Conservation (phyloP, 176 grass and related monocot genomes). For the Alopecurus myosuroides region DNA sequence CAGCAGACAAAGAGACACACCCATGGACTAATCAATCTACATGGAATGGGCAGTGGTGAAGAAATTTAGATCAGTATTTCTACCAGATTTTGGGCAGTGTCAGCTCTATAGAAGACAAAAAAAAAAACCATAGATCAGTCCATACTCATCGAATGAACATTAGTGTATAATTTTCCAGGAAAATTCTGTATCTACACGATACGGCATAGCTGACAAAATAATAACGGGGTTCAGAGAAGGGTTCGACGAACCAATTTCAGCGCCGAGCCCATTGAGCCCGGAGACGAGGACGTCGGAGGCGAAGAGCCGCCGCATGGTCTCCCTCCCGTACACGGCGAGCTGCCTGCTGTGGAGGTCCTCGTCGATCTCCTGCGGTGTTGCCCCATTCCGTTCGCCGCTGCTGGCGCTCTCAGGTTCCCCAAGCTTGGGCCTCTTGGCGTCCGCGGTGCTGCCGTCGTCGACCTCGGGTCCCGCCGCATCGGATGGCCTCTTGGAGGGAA, state of each 20-base stretch:
- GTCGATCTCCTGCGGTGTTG: slow-evolving; percentile 47
- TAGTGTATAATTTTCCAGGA: background rate
- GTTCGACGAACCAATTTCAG: slow-evolving; percentile 55
- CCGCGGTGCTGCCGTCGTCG: background rate
- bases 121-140: background rate
- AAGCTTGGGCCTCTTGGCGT: slow-evolving; percentile 40
- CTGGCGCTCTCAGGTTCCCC: background rate
- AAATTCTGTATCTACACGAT: background rate
- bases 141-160: background rate
- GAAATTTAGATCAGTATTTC: background rate
- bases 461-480: background rate
- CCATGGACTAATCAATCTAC: too few relatives aligned
- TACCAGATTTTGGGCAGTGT: background rate
- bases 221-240: background rate
- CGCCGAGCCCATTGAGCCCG: slow-evolving; percentile 65
- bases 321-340: slow-evolving; percentile 74
- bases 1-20: background rate
- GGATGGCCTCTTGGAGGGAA: slow-evolving; percentile 52
- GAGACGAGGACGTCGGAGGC: slow-evolving; percentile 76
- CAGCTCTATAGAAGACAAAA: background rate
- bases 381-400: slow-evolving; percentile 16
- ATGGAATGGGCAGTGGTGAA: background rate
- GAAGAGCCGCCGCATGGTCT: slow-evolving; percentile 80
- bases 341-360: slow-evolving; percentile 94
- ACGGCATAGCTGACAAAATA: background rate